These are phyloP conservation scores for Hypoxylon cercidicola DNA, from an alignment of 495 filamentous ascomycete genomes.

Conservation along the genomic window DNA sequence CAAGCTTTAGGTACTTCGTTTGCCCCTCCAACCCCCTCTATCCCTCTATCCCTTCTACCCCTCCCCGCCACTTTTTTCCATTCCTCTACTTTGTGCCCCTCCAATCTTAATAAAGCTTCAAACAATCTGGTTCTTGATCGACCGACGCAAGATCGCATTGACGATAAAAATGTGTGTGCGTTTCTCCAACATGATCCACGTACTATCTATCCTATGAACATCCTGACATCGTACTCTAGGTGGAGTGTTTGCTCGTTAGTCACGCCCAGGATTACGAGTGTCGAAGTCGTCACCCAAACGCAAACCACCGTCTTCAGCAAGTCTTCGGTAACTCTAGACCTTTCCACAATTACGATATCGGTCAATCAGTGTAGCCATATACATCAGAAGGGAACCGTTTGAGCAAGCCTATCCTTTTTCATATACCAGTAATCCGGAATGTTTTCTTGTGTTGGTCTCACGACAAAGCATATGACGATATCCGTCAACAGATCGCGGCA, in stretches of 20 bases:
- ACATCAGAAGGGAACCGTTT: no score
- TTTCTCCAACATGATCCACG: constrained; percentile 31
- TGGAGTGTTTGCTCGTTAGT: not conserved
- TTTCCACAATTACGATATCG: constrained; percentile 2
- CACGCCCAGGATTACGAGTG: not conserved
- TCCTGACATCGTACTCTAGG: constrained; percentile 2
- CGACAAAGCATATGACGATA: no score
- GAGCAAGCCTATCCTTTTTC: no score
- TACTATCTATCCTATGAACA: constrained; percentile 14
- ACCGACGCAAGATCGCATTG: constrained; percentile 31
- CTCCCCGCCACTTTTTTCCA: constrained; percentile 24
- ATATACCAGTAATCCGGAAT: no score
- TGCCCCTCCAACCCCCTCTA: constrained; percentile 30
- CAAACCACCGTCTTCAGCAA: constrained; percentile 6
- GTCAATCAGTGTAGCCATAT: not conserved
- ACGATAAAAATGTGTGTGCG: constrained; percentile 18
- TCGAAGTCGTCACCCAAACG: not conserved
- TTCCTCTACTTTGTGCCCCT: constrained; percentile 8
- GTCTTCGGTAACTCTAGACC: constrained; percentile 1
- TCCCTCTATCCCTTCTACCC: not conserved
- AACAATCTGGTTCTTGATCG: constrained; percentile 23
- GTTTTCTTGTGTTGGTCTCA: no score
- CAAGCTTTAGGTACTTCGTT: constrained; percentile 14
- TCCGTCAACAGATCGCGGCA: no score
- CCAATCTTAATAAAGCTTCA: constrained; percentile 8